A percentile compares a stretch with the other conserved stretches of the same genome.
These are phyloP conservation scores for Tolypocladium cylindrosporum DNA, from an alignment of 2,329 filamentous ascomycete species.

Conservation along the genomic window DNA sequence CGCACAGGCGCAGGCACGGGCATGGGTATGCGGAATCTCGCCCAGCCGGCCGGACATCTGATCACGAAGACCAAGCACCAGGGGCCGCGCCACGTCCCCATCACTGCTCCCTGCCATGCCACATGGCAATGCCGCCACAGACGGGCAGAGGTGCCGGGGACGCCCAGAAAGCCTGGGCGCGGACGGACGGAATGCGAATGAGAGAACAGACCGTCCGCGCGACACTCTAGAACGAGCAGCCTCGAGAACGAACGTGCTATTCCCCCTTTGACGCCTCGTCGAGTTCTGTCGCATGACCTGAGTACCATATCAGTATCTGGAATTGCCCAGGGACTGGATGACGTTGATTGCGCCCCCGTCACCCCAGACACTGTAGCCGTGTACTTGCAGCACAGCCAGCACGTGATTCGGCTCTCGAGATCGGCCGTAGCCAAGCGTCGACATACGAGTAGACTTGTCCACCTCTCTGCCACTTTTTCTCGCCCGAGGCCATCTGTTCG, in stretches of 20 bases:
- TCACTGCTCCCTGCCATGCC: background rate
- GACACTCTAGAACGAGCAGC: background rate
- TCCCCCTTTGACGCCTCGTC: too few relatives aligned
- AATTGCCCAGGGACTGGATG: background rate
- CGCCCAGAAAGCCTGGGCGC: background rate
- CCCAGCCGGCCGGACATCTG: background rate
- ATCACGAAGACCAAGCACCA: background rate
- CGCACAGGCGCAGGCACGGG: background rate
- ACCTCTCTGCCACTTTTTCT: too few relatives aligned
- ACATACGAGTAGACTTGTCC: too few relatives aligned
- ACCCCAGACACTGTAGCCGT: background rate
- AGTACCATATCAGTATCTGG: background rate
- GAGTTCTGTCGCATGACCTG: too few relatives aligned
- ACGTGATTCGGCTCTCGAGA: background rate
- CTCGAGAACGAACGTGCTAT: too few relatives aligned
- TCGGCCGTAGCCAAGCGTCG: background rate
- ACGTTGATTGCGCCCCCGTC: background rate
- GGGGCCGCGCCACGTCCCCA: background rate
- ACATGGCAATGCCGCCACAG: background rate
- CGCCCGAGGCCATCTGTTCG: too few relatives aligned
- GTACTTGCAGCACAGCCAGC: background rate
- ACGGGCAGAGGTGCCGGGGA: background rate
- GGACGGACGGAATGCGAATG: background rate
- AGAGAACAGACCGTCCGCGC: background rate
- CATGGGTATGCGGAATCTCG: background rate